Conservation (phyloP, 257 asterid species). For the Leptodermis oblonga region DNA sequence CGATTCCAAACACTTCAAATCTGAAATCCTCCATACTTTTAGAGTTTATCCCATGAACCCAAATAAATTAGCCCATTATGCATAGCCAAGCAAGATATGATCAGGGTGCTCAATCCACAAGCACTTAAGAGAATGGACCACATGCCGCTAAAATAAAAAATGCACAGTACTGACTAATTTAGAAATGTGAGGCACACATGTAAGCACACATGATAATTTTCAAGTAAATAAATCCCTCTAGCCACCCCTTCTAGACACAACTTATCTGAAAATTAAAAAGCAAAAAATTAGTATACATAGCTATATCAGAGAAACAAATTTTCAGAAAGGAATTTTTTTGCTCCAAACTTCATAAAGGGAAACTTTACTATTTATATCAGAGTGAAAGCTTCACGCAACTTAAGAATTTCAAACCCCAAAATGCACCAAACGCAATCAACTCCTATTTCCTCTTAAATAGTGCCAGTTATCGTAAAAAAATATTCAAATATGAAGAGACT, state of each 20-base stretch:
- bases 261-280: neutral
- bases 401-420: neutral
- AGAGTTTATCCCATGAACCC: constrained; percentile 95
- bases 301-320: neutral
- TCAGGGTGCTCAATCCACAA: constrained; percentile 93
- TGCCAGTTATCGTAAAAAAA: constrained; percentile 8
- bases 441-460: neutral
- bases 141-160: no score
- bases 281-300: neutral
- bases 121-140: no score
- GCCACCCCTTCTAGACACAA: constrained; percentile 3
- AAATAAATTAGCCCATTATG: constrained; percentile 56
- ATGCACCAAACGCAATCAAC: constrained; percentile 8
- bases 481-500: constrained; percentile 15
- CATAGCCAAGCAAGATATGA: constrained; percentile 69
- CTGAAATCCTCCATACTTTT: constrained; percentile 74
- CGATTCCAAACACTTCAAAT: constrained; percentile 78
- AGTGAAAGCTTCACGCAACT: neutral
- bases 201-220: neutral
- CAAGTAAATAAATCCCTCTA: neutral
- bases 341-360: neutral
- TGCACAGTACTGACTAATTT: no score
- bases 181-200: no score
- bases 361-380: neutral
- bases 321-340: neutral